These are phyloP conservation scores for Dendrothele bispora DNA, from an alignment of 768 basidiomycete species.

Conservation along the genomic window DNA sequence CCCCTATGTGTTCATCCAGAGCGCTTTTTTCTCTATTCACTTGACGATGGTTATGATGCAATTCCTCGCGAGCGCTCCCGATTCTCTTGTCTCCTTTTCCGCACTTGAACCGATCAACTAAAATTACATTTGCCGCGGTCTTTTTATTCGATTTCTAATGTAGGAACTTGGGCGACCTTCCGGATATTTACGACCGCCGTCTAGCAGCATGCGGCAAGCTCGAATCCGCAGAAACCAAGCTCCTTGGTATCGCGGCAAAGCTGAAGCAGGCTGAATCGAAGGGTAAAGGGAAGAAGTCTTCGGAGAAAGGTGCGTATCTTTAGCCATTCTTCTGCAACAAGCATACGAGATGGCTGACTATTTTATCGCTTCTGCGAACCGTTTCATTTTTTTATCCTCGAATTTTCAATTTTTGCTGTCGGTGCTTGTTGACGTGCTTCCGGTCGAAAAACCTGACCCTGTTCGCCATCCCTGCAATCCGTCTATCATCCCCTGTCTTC, in stretches of 20 bases:
- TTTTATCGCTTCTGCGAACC: background rate
- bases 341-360: background rate
- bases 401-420: no score
- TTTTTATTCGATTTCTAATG: no score
- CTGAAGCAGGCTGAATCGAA: constrained; percentile 59
- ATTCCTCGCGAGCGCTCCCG: no score
- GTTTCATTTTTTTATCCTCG: no score
- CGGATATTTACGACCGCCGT: constrained; percentile 78
- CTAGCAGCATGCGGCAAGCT: constrained; percentile 73
- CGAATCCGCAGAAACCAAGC: constrained; percentile 79
- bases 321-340: background rate
- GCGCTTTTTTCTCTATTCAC: background rate
- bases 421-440: no score
- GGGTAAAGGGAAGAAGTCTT: constrained; percentile 44
- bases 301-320: constrained; percentile 17
- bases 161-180: constrained; percentile 85
- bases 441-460: no score
- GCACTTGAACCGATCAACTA: no score
- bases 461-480: no score
- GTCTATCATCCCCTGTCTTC: no score
- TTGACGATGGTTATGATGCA: no score
- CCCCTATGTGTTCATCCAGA: constrained; percentile 2
- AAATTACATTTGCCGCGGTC: no score
- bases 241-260: constrained; percentile 78
- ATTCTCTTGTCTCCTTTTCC: no score